These are phyloP conservation scores for Trypanosoma congolense DNA, from an alignment of 208 protist genomes.

Conservation along the genomic window DNA sequence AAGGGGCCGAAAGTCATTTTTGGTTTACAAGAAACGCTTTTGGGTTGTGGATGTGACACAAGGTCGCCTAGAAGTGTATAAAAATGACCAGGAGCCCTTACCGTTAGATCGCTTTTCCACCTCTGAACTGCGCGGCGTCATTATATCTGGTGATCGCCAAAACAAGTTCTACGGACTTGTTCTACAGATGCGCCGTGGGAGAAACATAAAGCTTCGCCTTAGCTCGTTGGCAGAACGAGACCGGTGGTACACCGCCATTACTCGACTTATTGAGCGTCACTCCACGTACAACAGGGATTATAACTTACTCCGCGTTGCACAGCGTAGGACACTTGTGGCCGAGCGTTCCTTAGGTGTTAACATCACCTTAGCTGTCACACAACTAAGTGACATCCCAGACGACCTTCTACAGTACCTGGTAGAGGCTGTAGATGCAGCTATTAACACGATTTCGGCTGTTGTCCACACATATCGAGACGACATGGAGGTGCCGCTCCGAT, in stretches of 20 bases:
- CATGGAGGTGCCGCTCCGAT: slow-evolving; percentile 38
- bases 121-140: slow-evolving; percentile 57
- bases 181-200: slow-evolving; percentile 37
- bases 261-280: slow-evolving; percentile 55
- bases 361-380: slow-evolving; percentile 50
- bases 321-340: slow-evolving; percentile 40
- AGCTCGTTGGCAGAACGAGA: slow-evolving; percentile 67
- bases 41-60: slow-evolving; percentile 65
- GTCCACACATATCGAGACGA: slow-evolving; percentile 43
- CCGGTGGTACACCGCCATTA: slow-evolving; percentile 63
- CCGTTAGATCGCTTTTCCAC: slow-evolving; percentile 41
- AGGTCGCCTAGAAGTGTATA: slow-evolving; percentile 67
- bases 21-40: slow-evolving; percentile 79
- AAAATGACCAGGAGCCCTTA: slow-evolving; percentile 75
- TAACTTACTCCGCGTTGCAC: slow-evolving; percentile 45
- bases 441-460: slow-evolving; percentile 51
- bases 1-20: slow-evolving; percentile 28
- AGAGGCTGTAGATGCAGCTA: slow-evolving; percentile 69
- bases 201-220: slow-evolving; percentile 62
- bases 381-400: slow-evolving; percentile 50
- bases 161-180: slow-evolving; percentile 77
- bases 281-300: slow-evolving; percentile 52
- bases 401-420: slow-evolving; percentile 71
- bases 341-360: slow-evolving; percentile 47
- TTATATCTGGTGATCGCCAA: slow-evolving; percentile 70